Conservation (phyloP, 2,329 filamentous ascomycete species). For the Penicillium oxalicum region DNA sequence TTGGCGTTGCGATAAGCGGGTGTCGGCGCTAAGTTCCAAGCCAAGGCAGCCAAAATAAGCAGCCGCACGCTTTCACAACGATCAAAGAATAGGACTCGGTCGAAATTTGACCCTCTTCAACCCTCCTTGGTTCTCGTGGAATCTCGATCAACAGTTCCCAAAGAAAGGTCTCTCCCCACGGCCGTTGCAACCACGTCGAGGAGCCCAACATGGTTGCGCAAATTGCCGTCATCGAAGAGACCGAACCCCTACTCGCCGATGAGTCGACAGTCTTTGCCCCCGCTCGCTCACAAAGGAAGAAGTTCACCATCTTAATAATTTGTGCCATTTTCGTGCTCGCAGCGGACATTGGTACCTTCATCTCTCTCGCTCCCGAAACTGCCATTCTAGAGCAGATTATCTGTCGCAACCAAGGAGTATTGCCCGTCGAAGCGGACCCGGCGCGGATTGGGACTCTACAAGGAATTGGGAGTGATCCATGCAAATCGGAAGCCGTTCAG, state of each 20-base stretch:
- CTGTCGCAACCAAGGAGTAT: slow-evolving; percentile 19
- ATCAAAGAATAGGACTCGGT: too few species aligned
- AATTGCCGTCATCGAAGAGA: slow-evolving; percentile 1
- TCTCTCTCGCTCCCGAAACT: slow-evolving; percentile 21
- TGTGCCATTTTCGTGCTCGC: slow-evolving; percentile 15
- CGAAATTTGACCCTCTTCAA: too few species aligned
- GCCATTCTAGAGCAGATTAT: slow-evolving; percentile 25
- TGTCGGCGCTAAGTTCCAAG: too few species aligned
- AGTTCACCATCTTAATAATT: slow-evolving; percentile 12
- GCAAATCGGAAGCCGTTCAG: slow-evolving; percentile 29
- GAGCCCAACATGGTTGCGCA: background rate
- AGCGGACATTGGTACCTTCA: slow-evolving; percentile 19
- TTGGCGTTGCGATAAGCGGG: too few species aligned
- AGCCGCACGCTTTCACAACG: too few species aligned
- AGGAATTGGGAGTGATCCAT: slow-evolving; percentile 9
- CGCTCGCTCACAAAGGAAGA: slow-evolving; percentile 7
- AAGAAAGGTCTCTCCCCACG: too few species aligned
- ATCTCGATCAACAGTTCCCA: too few species aligned
- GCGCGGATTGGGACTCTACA: background rate
- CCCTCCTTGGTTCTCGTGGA: too few species aligned
- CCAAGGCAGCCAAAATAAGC: too few species aligned
- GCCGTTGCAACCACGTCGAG: background rate
- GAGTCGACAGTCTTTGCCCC: background rate
- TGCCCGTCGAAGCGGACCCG: slow-evolving; percentile 2
- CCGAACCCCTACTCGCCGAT: slow-evolving; percentile 7